A percentile compares a stretch with the other conserved stretches of the same genome.
phyloP scores from a whole-genome alignment of 108 stramenopile genomes.

The Epithemia pelagica region DNA sequence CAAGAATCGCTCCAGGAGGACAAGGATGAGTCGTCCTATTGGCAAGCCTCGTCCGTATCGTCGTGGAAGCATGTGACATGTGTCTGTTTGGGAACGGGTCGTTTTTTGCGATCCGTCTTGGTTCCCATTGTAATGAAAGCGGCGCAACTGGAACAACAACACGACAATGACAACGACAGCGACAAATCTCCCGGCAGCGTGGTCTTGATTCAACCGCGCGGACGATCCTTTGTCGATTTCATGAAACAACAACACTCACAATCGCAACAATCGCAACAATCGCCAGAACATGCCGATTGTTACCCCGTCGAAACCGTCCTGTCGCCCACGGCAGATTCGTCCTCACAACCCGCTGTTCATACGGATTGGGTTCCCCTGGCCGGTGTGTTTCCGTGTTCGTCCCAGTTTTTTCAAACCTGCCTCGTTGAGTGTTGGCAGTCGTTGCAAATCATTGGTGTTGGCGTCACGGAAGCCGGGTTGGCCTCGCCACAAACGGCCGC shows the following conservation, averaged over 20 bases:
- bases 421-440: background rate
- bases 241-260: constrained; percentile 11
- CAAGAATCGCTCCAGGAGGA: too few species aligned
- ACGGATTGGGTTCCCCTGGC: constrained; percentile 36
- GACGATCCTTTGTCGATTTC: constrained; percentile 57
- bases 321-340: constrained; percentile 26
- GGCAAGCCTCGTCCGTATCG: too few species aligned
- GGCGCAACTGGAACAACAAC: constrained; percentile 9
- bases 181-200: constrained; percentile 20
- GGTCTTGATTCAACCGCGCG: constrained; percentile 72
- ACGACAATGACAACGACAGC: constrained; percentile 5
- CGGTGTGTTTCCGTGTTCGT: constrained; percentile 67
- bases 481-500: constrained; percentile 40
- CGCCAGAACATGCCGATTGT: constrained; percentile 1
- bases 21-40: too few species aligned
- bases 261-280: background rate
- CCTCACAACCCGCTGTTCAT: too few species aligned
- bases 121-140: constrained; percentile 68
- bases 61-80: constrained; percentile 32
- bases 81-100: constrained; percentile 78
- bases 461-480: constrained; percentile 87
- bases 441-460: constrained; percentile 58
- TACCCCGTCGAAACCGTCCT: constrained; percentile 63
- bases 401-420: constrained; percentile 9
- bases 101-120: constrained; percentile 80